Evolutionary conservation across 1,284 basidiomycete species (phyloP), one percentile per base, ranked within the genome.

Genomic region (Ceratobasidium sp.): DNA sequence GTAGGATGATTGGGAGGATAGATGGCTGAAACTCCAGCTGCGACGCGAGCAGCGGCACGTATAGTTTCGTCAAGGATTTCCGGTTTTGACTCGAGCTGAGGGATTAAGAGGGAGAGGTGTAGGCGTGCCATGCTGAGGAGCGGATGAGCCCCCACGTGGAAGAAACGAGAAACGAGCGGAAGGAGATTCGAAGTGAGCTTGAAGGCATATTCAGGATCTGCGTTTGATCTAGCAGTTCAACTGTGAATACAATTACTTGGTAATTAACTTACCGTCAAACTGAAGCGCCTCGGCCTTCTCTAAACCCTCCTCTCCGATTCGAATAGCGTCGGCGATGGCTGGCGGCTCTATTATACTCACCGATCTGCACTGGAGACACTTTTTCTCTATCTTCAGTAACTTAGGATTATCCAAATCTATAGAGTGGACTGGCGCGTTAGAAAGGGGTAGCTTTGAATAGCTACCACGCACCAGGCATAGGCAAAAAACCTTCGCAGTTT

Each of bases 1-100:
- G 93, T 89, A 0, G 97, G 96, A 84, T 98, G 96, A 2, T 94
- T 94, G 18, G 87, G 84, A 0, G 88, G 84, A 33, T 95, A 89
- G 3, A 95, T 83, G 1, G 83, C 84, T 18, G 85, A 84, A 20
- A 92, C 85, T 0, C 92, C 95, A 0, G 88, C 86, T n/a, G 87
- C 87, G 3, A 90, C 87, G 67, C 88, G 88, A 10, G 88, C 88
- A 0, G 92, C 89, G 4, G 87, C 87, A n/a, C 89, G 86, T 77
- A 94, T 89, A 0, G 89, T 87, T 26, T 91, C 90, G 81, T 95
- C 92, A n/a, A 82, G 28, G 6, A 12, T 82, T 81, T 77, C 82
- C 68, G 79, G 79, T 68, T 80, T 82, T 68, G 78, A 81, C 64
- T 78, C 86, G 55, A 94, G 86, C 3, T 88, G 84, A 1, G 87